Conservation (phyloP, 2,329 filamentous ascomycete genomes). For the Fusarium sp. region DNA sequence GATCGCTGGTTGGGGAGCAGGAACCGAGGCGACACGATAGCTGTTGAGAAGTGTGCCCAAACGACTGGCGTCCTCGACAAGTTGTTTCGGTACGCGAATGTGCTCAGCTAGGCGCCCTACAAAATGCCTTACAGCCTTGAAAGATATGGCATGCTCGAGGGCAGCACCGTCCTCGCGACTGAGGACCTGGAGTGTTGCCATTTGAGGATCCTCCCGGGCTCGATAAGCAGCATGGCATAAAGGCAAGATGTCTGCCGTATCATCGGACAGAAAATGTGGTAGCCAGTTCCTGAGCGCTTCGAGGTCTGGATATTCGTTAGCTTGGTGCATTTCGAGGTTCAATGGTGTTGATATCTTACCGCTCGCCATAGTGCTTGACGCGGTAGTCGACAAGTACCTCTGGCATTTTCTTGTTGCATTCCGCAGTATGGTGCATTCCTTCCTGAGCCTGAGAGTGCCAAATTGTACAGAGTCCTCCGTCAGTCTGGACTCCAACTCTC, state of each 20-base stretch:
- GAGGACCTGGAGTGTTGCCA: slow-evolving; percentile 22
- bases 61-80: slow-evolving; percentile 49
- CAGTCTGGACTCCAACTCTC: not conserved
- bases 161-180: slow-evolving; percentile 11
- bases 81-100: slow-evolving; percentile 51
- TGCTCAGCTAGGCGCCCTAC: slow-evolving; percentile 60
- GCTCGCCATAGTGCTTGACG: not conserved
- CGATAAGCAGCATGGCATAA: slow-evolving; percentile 28
- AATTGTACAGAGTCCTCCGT: slow-evolving; percentile 31
- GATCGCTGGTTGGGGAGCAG: slow-evolving; percentile 10
- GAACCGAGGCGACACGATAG: not conserved
- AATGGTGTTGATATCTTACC: slow-evolving; percentile 2
- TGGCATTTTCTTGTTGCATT: slow-evolving; percentile 28
- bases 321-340: not conserved
- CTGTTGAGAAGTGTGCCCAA: slow-evolving; percentile 49
- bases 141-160: slow-evolving; percentile 13
- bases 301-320: slow-evolving; percentile 11
- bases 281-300: slow-evolving; percentile 22
- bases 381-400: slow-evolving; percentile 1
- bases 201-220: slow-evolving; percentile 29
- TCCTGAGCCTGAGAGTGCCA: slow-evolving; percentile 34
- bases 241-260: not conserved
- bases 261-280: not conserved
- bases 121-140: slow-evolving; percentile 51
- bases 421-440: slow-evolving; percentile 32